These are phyloP conservation scores for Penicillium sp. DNA, from an alignment of 2,329 filamentous ascomycete genomes.

Conservation along the genomic window DNA sequence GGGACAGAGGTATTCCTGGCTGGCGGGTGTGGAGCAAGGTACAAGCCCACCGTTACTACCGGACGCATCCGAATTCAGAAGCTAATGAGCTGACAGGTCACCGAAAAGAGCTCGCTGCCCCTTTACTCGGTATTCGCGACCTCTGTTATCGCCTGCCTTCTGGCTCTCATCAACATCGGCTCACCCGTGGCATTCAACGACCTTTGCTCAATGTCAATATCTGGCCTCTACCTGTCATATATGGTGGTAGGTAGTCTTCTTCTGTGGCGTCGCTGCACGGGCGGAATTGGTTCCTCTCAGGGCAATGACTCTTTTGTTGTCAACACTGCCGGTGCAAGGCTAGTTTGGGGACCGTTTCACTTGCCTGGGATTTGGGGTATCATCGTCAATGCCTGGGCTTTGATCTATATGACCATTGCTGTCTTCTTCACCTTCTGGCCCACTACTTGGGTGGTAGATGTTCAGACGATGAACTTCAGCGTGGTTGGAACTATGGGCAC, in stretches of 20 bases:
- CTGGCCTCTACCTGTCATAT: conserved; percentile 34
- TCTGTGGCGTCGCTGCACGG: conserved; percentile 28
- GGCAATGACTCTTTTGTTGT: conserved; percentile 19
- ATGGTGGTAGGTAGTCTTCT: conserved; percentile 29
- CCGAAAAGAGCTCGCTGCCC: conserved; percentile 27
- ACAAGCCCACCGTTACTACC: neutral
- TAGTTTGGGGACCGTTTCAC: conserved; percentile 35
- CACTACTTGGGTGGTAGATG: conserved; percentile 34
- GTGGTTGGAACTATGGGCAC: conserved; percentile 45
- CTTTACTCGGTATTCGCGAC: conserved; percentile 28
- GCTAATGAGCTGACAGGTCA: conserved; percentile 18
- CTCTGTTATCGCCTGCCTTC: conserved; percentile 28
- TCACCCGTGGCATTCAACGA: conserved; percentile 35
- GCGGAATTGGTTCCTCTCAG: conserved; percentile 18
- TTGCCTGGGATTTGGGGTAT: conserved; percentile 39
- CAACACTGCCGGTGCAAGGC: conserved; percentile 28
- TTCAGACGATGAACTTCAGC: conserved; percentile 50
- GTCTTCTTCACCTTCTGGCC: conserved; percentile 56
- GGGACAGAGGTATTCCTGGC: conserved; percentile 28
- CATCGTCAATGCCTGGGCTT: conserved; percentile 45
- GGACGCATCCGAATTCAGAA: neutral
- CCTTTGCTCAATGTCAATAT: conserved; percentile 36
- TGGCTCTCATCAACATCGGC: conserved; percentile 37
- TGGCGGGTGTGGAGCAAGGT: conserved; percentile 32
- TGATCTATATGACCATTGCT: conserved; percentile 49